Evolutionary conservation across 768 basidiomycete species (phyloP), one percentile per base, ranked within the genome.

Genomic region (Rhodotorula babjevae): DNA sequence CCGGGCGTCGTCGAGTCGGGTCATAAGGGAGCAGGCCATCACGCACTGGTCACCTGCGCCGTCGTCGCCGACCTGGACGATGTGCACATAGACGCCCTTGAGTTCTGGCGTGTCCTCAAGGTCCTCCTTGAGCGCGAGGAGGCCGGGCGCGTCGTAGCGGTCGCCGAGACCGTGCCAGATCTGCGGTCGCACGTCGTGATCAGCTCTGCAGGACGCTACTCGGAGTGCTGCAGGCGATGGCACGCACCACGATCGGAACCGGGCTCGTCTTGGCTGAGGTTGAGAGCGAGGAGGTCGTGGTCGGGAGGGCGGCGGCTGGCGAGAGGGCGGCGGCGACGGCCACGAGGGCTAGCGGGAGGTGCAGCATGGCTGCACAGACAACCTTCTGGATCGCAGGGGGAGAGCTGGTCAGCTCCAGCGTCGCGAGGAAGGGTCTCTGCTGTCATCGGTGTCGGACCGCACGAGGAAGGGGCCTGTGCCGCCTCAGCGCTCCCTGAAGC

Each of bases 81-180:
- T 79, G 74, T 82, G 75, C 3, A 84, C 81, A 63, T 77, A 82
- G 52, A 82, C 81, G 19, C 80, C 81, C 0, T 78, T 62, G 49
- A 76, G 66, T 68, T 65, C 79, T 69, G 31, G 76, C 52, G 27
- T 18, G n/a, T 52, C 78, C 60, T 71, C 64, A 61, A 83, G 78
- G 63, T 81, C 80, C 5, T 73, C 62, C 29, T 80, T 81, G 50
- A 83, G 78, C 0, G 65, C 67, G 25, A 69, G 49, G 29, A 84
- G 80, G 11, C 83, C 83, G 0, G 78, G 72, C 7, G 80, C 78
- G 19, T 77, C 74, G 57, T 78, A 79, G 21, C 80, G 80, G 75
- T 84, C 83, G 40, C 83, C 83, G 6, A 84, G 79, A 1, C 83
- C 83, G 72, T 84, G 83, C 83, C 83, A 81, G 59, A 81, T 79